These are phyloP conservation scores for Euphrasia confusa DNA, from an alignment of 257 asterid genomes.

Conservation along the genomic window DNA sequence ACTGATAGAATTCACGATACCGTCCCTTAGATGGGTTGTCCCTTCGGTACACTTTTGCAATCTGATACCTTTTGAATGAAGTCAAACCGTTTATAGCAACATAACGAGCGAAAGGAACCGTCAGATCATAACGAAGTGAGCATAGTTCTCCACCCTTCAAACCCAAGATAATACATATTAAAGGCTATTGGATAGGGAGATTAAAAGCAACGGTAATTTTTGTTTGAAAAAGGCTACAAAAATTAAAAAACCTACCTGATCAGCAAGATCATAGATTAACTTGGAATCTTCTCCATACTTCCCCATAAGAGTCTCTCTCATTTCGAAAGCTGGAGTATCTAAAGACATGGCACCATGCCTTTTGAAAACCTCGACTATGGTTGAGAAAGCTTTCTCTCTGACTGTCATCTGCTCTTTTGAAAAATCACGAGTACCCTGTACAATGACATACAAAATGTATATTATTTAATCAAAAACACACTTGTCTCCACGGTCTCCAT, in stretches of 20 bases:
- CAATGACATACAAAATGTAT: slow-evolving; percentile 17
- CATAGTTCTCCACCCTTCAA: slow-evolving; percentile 98
- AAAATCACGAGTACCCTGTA: slow-evolving; percentile 93
- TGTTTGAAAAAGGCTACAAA: slow-evolving; percentile 3
- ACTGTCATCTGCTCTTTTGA: slow-evolving; percentile 87
- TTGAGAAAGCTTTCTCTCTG: slow-evolving; percentile 73
- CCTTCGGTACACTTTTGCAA: slow-evolving; percentile 92
- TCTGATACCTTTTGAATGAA: slow-evolving; percentile 91
- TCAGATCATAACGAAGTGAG: slow-evolving; percentile 94
- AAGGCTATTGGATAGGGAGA: slow-evolving; percentile 8
- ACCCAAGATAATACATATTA: not conserved
- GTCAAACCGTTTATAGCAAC: slow-evolving; percentile 89
- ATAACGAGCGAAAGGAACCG: slow-evolving; percentile 88
- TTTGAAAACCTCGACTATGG: slow-evolving; percentile 70
- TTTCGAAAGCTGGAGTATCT: slow-evolving; percentile 91
- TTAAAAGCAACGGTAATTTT: no score
- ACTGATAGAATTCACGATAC: slow-evolving; percentile 94
- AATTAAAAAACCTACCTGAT: slow-evolving; percentile 57
- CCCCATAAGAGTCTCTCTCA: slow-evolving; percentile 96
- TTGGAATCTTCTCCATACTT: slow-evolving; percentile 98
- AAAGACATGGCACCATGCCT: slow-evolving; percentile 86
- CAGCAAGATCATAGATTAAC: slow-evolving; percentile 92
- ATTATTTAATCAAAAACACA: not conserved
- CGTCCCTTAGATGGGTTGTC: slow-evolving; percentile 97
- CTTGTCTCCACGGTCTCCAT: slow-evolving; percentile 1